Conservation (phyloP, 495 filamentous ascomycete genomes). For the Margaritispora aquatica region DNA sequence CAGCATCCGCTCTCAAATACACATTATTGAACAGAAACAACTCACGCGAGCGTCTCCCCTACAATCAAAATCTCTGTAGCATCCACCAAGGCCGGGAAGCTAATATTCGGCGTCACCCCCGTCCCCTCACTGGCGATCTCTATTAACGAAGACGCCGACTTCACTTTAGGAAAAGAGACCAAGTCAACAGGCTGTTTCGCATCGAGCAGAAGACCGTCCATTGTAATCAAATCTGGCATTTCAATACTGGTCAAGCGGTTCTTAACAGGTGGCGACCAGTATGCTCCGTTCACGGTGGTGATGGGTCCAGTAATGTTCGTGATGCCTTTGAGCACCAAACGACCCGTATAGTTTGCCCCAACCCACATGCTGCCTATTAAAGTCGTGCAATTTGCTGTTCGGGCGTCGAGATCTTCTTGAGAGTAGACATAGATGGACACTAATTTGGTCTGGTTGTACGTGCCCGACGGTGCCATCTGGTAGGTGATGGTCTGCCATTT, state of each 20-base stretch:
- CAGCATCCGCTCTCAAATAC: too few relatives aligned
- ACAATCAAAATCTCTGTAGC: background rate
- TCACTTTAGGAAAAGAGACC: background rate
- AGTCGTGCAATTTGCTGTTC: background rate
- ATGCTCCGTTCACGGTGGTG: background rate
- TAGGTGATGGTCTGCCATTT: background rate
- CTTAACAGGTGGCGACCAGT: background rate
- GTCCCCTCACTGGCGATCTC: too few relatives aligned
- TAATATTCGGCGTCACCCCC: background rate
- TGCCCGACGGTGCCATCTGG: too few relatives aligned
- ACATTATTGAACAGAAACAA: too few relatives aligned
- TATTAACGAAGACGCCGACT: too few relatives aligned
- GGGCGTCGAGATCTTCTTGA: background rate
- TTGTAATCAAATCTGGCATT: background rate
- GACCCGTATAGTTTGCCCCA: background rate
- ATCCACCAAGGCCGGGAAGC: background rate
- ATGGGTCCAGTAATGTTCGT: background rate
- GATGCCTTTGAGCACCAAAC: background rate
- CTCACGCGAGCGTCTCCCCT: background rate
- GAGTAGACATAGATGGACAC: background rate
- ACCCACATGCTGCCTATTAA: background rate
- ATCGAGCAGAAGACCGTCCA: background rate
- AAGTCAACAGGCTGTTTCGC: background rate
- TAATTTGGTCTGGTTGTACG: background rate
- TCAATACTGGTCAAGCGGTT: background rate